phyloP scores from a whole-genome alignment of 352 stramenopile genomes.

The Globisporangium cederbergense region DNA sequence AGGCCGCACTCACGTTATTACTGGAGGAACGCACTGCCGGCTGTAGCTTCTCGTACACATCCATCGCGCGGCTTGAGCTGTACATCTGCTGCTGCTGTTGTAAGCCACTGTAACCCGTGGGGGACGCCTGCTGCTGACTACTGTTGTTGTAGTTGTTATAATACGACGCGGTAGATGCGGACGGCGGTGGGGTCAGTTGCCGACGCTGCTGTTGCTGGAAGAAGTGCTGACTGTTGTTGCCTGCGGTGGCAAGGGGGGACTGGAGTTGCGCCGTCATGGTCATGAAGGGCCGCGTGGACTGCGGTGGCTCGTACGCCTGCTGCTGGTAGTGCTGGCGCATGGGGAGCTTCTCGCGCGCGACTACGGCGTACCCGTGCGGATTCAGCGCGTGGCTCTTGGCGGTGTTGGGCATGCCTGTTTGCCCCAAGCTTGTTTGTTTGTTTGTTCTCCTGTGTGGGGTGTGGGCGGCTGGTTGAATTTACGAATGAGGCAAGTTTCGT shows the following conservation, averaged over 20 bases:
- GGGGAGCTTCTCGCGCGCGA: slow-evolving; percentile 15
- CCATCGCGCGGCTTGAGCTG: slow-evolving; percentile 9
- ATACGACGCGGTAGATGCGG: neutral
- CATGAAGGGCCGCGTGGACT: slow-evolving; percentile 17
- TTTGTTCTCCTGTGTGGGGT: neutral
- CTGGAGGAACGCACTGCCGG: neutral
- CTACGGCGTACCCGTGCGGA: slow-evolving; percentile 11
- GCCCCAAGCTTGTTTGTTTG: neutral
- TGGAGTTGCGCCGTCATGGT: slow-evolving; percentile 6
- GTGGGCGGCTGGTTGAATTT: slow-evolving; percentile 11
- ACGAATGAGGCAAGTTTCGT: slow-evolving; percentile 5
- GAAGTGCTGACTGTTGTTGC: neutral
- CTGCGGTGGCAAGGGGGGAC: neutral
- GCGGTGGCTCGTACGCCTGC: slow-evolving; percentile 1
- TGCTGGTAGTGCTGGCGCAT: neutral
- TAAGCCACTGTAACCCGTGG: neutral
- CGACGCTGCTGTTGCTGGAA: slow-evolving; percentile 1
- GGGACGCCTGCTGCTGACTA: neutral
- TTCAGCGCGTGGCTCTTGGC: slow-evolving; percentile 17
- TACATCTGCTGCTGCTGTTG: slow-evolving; percentile 1
- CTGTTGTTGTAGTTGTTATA: neutral
- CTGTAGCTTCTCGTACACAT: slow-evolving; percentile 14
- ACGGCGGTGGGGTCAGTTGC: neutral
- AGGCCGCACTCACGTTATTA: slow-evolving; percentile 3
- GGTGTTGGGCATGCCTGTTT: slow-evolving; percentile 17